phyloP scores from a whole-genome alignment of 192 early-diverging fungal species.

The Coemansia javaensis region DNA sequence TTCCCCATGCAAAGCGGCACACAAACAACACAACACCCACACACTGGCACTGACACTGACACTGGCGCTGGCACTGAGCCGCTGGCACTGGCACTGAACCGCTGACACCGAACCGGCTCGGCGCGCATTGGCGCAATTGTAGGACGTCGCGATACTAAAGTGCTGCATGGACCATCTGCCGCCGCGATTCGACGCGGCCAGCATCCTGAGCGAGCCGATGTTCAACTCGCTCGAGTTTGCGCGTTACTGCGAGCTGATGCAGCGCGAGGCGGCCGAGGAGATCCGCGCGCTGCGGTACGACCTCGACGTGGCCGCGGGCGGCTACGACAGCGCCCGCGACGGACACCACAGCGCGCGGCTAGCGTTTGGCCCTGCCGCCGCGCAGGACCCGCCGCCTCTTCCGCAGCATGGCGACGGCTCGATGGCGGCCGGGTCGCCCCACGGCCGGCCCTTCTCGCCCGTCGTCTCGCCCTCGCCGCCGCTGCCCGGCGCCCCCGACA shows the following conservation, averaged over 20 bases:
- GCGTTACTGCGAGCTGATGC: slow-evolving; percentile 32
- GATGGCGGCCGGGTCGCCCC: slow-evolving; percentile 18
- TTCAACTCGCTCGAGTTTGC: slow-evolving; percentile 40
- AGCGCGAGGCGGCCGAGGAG: slow-evolving; percentile 33
- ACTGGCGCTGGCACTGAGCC: no score
- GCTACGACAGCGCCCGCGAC: slow-evolving; percentile 2
- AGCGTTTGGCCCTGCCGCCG: background rate
- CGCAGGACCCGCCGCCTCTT: background rate
- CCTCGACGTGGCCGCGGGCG: slow-evolving; percentile 13
- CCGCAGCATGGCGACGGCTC: background rate
- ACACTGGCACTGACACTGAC: no score
- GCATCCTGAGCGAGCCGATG: slow-evolving; percentile 27
- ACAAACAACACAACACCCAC: no score
- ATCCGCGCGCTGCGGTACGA: slow-evolving; percentile 26
- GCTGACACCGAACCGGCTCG: no score
- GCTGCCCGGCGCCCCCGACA: slow-evolving; percentile 4
- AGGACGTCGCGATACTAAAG: slow-evolving; percentile 41
- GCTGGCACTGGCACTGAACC: no score
- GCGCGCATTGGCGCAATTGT: no score
- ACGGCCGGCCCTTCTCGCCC: slow-evolving; percentile 33
- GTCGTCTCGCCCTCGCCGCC: slow-evolving; percentile 44
- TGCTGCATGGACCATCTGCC: slow-evolving; percentile 33
- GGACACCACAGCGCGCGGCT: background rate
- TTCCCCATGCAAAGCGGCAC: no score
- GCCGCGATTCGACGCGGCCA: slow-evolving; percentile 7